A percentile compares a stretch with the other conserved stretches of the same genome.
Conservation (phyloP, 164 flowering plant genomes). For the Chimonanthus salicifolius region DNA sequence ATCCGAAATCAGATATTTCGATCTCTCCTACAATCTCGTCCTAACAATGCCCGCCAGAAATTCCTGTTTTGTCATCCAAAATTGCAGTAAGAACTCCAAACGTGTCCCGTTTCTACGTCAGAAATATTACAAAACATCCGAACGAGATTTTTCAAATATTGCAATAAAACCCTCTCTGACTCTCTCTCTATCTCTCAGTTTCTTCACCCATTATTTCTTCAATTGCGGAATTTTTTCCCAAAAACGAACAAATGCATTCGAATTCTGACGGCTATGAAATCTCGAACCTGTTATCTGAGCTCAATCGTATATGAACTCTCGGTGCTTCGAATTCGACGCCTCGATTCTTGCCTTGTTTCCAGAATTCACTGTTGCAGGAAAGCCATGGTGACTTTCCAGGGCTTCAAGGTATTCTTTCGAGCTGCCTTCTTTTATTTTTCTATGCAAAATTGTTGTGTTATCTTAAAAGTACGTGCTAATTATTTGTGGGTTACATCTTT, state of each 20-base stretch:
- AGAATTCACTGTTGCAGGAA: background rate
- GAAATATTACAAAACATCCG: background rate
- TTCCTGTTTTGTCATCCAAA: no score
- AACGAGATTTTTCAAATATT: background rate
- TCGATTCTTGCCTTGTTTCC: background rate
- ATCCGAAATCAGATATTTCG: no score
- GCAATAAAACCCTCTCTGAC: background rate
- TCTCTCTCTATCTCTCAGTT: background rate
- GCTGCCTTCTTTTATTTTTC: background rate
- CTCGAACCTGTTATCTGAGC: background rate
- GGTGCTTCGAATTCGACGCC: background rate
- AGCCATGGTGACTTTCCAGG: background rate
- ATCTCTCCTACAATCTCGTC: no score
- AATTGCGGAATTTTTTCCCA: background rate
- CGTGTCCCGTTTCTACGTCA: no score
- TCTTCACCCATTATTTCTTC: background rate
- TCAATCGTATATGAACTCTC: background rate
- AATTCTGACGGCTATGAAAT: constrained; percentile 6
- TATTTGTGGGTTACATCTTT: background rate
- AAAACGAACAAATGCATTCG: constrained; percentile 1
- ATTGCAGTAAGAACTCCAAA: no score
- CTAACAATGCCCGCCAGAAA: no score
- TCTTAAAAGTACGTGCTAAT: no score
- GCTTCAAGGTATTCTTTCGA: background rate
- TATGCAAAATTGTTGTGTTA: background rate